These are phyloP conservation scores for Aspergillus nanangensis DNA, from an alignment of 495 filamentous ascomycete genomes.

Conservation along the genomic window DNA sequence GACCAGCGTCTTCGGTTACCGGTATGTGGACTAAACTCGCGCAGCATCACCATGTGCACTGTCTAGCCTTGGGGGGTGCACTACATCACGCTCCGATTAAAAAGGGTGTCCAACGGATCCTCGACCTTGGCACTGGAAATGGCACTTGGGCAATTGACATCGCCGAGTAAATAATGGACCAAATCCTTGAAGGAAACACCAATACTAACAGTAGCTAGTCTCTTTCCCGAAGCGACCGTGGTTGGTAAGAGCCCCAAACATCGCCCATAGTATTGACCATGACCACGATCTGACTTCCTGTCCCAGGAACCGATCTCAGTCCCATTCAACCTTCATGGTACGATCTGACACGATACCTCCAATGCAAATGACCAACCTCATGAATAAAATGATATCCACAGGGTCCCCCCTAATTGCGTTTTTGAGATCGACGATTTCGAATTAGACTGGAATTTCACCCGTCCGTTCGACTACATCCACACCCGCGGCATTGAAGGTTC, in stretches of 20 bases:
- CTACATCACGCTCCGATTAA: conserved; percentile 49
- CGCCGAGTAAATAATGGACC: conserved; percentile 29
- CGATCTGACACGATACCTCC: conserved; percentile 34
- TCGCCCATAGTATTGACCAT: too few species aligned
- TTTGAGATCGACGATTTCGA: conserved; percentile 32
- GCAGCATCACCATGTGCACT: conserved; percentile 44
- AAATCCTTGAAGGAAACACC: background rate
- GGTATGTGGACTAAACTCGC: background rate
- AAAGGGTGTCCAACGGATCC: conserved; percentile 31
- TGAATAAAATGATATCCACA: conserved; percentile 5
- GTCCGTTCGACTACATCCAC: conserved; percentile 29
- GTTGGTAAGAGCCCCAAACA: conserved; percentile 8
- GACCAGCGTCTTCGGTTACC: background rate
- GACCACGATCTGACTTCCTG: too few species aligned
- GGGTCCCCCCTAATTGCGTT: conserved; percentile 24
- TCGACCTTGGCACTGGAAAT: conserved; percentile 45
- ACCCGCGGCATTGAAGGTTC: conserved; percentile 30
- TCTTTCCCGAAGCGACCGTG: conserved; percentile 10
- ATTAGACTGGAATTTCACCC: conserved; percentile 19
- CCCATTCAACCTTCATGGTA: conserved; percentile 45
- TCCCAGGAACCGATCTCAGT: conserved; percentile 41
- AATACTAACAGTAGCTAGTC: conserved; percentile 4
- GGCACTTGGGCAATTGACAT: conserved; percentile 53
- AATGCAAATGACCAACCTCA: background rate
- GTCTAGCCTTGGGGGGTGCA: conserved; percentile 36